phyloP scores from a whole-genome alignment of 192 early-diverging fungal species.

The Coemansia sp. region DNA sequence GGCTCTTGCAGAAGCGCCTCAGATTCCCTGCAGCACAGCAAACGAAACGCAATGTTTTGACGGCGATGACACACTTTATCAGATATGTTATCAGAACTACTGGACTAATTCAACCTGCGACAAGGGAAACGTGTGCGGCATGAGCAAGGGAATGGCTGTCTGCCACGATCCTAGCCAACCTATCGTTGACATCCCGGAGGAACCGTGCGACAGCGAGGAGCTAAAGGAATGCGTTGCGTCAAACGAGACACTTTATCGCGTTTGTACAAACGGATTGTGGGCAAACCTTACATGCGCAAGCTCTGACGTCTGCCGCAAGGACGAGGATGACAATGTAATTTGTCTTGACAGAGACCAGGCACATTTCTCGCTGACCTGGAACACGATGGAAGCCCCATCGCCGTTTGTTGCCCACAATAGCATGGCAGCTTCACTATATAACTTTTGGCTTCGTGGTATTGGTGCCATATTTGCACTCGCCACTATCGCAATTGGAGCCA shows the following conservation, averaged over 20 bases:
- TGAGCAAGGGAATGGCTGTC: conserved; percentile 24
- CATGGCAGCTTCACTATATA: conserved; percentile 1
- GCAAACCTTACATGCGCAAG: conserved; percentile 34
- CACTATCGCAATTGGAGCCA: conserved; percentile 19
- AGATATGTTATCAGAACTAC: conserved; percentile 28
- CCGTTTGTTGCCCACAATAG: conserved; percentile 7
- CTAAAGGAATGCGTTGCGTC: conserved; percentile 22
- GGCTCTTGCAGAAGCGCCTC: conserved; percentile 29
- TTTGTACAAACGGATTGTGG: conserved; percentile 43
- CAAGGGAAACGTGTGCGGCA: conserved; percentile 33
- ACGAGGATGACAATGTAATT: conserved; percentile 15
- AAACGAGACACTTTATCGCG: conserved; percentile 29
- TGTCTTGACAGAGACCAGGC: conserved; percentile 33
- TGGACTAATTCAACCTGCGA: conserved; percentile 40
- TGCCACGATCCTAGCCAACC: conserved; percentile 42
- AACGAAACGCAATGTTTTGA: conserved; percentile 34
- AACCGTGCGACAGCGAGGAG: conserved; percentile 29
- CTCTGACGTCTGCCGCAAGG: conserved; percentile 32
- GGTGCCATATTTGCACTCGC: conserved; percentile 13
- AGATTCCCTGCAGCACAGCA: conserved; percentile 13
- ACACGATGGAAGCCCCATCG: conserved; percentile 8
- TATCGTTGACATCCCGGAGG: conserved; percentile 34
- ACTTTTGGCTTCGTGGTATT: conserved; percentile 15
- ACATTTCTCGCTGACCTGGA: background rate
- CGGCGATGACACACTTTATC: conserved; percentile 15